Base-by-base conservation (phyloP, 306 rosid species). In the Acacia acuminata region DNA sequence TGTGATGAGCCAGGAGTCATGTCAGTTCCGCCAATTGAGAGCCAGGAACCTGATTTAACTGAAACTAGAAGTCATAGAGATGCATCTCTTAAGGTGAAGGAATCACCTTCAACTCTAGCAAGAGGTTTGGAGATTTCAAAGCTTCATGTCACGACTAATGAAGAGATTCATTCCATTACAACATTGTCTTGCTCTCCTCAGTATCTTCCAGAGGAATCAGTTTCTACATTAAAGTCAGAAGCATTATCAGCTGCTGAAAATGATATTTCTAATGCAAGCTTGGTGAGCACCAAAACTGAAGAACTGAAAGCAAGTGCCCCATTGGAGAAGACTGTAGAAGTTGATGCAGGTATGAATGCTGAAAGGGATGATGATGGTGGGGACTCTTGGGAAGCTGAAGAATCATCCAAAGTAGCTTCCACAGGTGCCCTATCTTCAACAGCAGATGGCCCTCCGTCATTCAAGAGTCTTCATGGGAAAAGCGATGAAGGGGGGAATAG, bases 361-460 rank as follows among this genome's bases (percentile, higher is more conserved):
- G 96, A 88, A 67, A 92, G 92, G 87, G 91, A 96, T 83, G 93
- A 91, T 42, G 94, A 92, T 42, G 95, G 90, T 65, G 92, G 78
- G 76, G 99, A 96, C 65, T 71, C 58, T 30, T 96, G 98, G 97
- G 98, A 94, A 77, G 79, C 75, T 38, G 98, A 94, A 77, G 98
- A 93, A 76, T 76, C 89, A 63, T 69, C 89, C 73, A 94, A 87
- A 81, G 88, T 82, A 75, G 83, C 82, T 75, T 83, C 87, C 22
- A 86, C 82, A 82, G 77, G 76, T 87, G 68, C 82, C 56, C 88
- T 82, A 17, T 75, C 91, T 48, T 81, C 88, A 73, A 64, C 91
- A 86, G 84, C 91, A 12, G 99, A 96, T 85, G 99, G 97, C 71
- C 91, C 97, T 15, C 89, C 98, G 30, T 96, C 98, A 67, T 91